These are phyloP conservation scores for Phlebopus sp. DNA, from an alignment of 1,284 basidiomycete species.

Conservation along the genomic window DNA sequence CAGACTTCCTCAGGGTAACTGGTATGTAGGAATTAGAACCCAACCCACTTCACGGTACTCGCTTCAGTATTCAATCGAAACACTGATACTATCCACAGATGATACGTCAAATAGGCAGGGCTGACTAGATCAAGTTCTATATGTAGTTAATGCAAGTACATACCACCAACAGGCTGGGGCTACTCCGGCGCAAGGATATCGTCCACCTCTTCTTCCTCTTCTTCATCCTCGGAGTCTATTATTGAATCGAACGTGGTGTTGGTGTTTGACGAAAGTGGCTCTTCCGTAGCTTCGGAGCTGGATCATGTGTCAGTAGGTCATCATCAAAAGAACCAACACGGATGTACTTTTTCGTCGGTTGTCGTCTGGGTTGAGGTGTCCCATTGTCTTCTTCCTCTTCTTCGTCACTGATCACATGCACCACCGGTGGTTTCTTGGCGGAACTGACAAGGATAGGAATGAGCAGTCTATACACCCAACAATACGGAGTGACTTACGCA, in stretches of 20 bases:
- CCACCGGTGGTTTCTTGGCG: conserved; percentile 32
- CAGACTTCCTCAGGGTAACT: too few species aligned
- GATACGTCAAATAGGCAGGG: too few species aligned
- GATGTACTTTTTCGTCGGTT: conserved; percentile 7
- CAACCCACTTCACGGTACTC: too few species aligned
- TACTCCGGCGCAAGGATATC: conserved; percentile 26
- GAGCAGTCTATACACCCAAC: not conserved
- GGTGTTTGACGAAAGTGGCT: not conserved
- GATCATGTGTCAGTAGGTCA: not conserved
- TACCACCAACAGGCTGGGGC: not conserved
- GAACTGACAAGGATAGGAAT: conserved; percentile 24
- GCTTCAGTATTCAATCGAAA: too few species aligned
- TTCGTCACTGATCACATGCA: conserved; percentile 34
- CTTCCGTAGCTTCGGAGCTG: not conserved
- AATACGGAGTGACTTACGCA: conserved; percentile 33
- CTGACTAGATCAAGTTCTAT: not conserved
- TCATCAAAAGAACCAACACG: not conserved
- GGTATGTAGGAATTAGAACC: too few species aligned
- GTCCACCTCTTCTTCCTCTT: conserved; percentile 40
- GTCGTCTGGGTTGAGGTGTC: conserved; percentile 17
- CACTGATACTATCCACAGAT: too few species aligned
- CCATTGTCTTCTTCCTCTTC: conserved; percentile 33
- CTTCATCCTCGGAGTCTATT: conserved; percentile 27
- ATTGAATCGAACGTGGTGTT: conserved; percentile 26
- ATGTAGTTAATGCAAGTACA: not conserved